These are phyloP conservation scores for Paxillus rubicundulus DNA, from an alignment of 768 basidiomycete genomes.

Conservation along the genomic window DNA sequence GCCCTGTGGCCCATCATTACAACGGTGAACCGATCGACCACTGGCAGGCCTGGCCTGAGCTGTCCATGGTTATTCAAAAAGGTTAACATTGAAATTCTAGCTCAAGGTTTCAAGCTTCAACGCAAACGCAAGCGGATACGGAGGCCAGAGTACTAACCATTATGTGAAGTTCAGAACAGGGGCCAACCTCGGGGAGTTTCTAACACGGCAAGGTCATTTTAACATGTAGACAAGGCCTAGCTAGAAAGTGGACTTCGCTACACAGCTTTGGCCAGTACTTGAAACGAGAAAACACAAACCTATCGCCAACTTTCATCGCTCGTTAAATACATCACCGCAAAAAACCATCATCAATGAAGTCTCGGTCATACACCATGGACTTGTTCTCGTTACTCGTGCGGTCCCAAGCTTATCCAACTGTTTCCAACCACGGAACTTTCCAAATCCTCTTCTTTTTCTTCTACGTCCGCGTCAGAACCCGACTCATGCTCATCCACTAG, in stretches of 20 bases:
- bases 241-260: neutral
- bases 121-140: no score
- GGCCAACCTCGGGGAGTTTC: no score
- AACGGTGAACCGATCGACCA: neutral
- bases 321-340: neutral
- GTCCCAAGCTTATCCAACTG: slow-evolving; percentile 68
- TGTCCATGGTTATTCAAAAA: no score
- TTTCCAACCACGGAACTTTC: slow-evolving; percentile 49
- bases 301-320: neutral
- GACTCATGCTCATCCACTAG: slow-evolving; percentile 36
- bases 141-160: no score
- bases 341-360: neutral
- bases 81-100: neutral
- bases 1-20: slow-evolving; percentile 22
- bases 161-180: no score
- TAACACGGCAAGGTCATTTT: neutral
- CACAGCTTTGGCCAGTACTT: neutral
- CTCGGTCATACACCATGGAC: neutral
- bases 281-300: neutral
- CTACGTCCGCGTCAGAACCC: slow-evolving; percentile 65
- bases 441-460: slow-evolving; percentile 58
- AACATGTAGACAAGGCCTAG: slow-evolving; percentile 8
- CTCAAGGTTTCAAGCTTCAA: no score
- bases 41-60: no score
- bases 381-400: slow-evolving; percentile 16